Evolutionary conservation across 208 protist genomes (phyloP), one percentile per base, ranked within the genome.

Genomic region (Trypanosoma vivax): DNA sequence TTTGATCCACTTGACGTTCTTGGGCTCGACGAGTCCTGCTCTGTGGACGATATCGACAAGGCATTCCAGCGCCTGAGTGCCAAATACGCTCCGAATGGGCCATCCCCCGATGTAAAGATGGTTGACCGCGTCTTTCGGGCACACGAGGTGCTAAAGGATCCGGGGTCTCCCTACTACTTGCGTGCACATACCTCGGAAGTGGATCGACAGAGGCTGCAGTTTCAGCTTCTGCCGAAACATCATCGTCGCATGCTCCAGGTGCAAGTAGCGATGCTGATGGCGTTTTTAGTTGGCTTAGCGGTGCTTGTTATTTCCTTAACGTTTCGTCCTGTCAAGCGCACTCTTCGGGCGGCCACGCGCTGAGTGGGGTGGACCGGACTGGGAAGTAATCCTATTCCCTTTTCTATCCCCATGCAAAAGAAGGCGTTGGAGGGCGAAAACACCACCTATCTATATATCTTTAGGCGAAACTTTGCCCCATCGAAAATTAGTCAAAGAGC

Each of bases 71-170:
- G 35, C 27, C 62, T 66, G 64, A 80, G 72, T 57, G 73, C 65
- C 10, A 74, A 76, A 47, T 91, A 84, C 57, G 79, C 50, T 13
- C 70, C 83, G 2, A 88, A 85, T 11, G 83, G 83, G 16, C 46
- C 53, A 25, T 66, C 33, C 28, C 79, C 79, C 1, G 71, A 91
- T 53, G 60, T 75, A 18, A 80, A 88, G 57, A 80, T 91, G 79
- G 54, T 91, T 10, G 76, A 88, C 18, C 79, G 79, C 7, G 77
- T 91, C 10, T 86, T 81, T 40, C 72, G 70, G 39, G 83, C 83
- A 16, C 72, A 86, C 56, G 83, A 88, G 47, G 84, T 92, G 31
- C 58, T 92, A 23, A 88, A 83, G 48, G 84, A 92, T 40, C 84
- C 84, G 3, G 64, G 69, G 19, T 92, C 84, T 5, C 80, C 84